These are phyloP conservation scores for Thalassiosira ordinaria DNA, from an alignment of 352 stramenopile species.

Conservation along the genomic window DNA sequence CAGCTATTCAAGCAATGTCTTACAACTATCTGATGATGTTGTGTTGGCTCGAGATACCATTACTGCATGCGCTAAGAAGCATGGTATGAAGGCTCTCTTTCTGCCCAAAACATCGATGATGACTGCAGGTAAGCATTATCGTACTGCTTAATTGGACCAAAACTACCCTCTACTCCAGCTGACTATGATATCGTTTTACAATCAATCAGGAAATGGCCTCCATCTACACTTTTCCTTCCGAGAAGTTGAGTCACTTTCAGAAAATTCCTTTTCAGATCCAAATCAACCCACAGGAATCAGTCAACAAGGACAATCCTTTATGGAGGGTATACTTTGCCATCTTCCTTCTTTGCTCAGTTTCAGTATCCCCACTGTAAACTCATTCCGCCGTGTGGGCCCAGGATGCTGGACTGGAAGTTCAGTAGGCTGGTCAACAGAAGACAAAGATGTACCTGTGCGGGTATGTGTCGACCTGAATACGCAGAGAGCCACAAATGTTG, in stretches of 20 bases:
- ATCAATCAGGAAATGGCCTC: conserved; percentile 77
- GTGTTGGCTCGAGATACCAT: conserved; percentile 77
- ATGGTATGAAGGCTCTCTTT: conserved; percentile 73
- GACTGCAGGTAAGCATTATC: no score
- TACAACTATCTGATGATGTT: conserved; percentile 71
- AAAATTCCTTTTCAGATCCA: conserved; percentile 57
- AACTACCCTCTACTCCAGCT: no score
- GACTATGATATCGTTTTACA: no score
- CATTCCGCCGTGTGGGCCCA: conserved; percentile 69
- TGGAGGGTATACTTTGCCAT: conserved; percentile 80
- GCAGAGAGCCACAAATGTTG: conserved; percentile 65
- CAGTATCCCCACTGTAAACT: conserved; percentile 75
- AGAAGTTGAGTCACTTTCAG: conserved; percentile 26
- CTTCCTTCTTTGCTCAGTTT: conserved; percentile 75
- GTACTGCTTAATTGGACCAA: no score
- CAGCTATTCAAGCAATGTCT: conserved; percentile 61
- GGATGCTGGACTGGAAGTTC: conserved; percentile 79
- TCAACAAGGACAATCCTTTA: conserved; percentile 61
- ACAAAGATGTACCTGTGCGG: conserved; percentile 79
- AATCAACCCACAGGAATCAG: conserved; percentile 39
- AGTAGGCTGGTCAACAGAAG: conserved; percentile 74
- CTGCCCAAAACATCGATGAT: conserved; percentile 70
- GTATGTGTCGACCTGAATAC: conserved; percentile 67
- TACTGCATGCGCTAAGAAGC: conserved; percentile 49
- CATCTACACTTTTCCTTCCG: conserved; percentile 80